These are phyloP conservation scores for Incumbomyces lentus DNA, from an alignment of 2,329 filamentous ascomycete genomes.

Conservation along the genomic window DNA sequence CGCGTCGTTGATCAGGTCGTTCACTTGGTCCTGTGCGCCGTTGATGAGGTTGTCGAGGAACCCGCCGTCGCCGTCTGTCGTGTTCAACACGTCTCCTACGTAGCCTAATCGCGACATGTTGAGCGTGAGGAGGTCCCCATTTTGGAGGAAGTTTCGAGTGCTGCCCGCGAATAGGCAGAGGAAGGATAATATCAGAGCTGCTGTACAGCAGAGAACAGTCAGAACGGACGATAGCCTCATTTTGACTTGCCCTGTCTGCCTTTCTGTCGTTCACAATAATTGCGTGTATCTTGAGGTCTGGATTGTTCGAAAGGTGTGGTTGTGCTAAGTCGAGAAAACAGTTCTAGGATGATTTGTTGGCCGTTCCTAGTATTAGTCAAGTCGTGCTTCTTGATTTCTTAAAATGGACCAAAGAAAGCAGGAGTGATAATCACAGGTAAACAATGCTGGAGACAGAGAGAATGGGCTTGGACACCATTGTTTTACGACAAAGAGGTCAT, in stretches of 20 bases:
- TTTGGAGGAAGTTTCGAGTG: slow-evolving; percentile 45
- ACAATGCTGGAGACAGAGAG: no score
- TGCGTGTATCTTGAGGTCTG: not conserved
- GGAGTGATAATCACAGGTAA: no score
- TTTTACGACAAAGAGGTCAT: no score
- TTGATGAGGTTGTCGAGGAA: slow-evolving; percentile 27
- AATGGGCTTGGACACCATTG: no score
- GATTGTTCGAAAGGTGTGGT: not conserved
- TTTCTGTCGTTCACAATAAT: no score
- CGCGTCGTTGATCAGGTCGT: slow-evolving; percentile 29
- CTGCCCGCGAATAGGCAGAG: slow-evolving; percentile 53
- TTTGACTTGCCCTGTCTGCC: slow-evolving; percentile 8
- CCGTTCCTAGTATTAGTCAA: no score
- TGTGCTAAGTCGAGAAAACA: not conserved
- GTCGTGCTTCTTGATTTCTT: not conserved
- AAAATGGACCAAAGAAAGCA: not conserved
- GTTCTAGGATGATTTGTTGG: no score
- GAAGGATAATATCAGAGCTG: slow-evolving; percentile 48
- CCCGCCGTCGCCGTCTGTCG: slow-evolving; percentile 24
- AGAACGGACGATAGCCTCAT: slow-evolving; percentile 42
- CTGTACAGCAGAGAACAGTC: slow-evolving; percentile 41
- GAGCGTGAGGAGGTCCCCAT: slow-evolving; percentile 48
- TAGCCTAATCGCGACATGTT: slow-evolving; percentile 48
- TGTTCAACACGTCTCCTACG: slow-evolving; percentile 21
- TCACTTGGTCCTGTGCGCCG: slow-evolving; percentile 32